These are phyloP conservation scores for Fragilariopsis cylindrus DNA, from an alignment of 108 stramenopile genomes.

Conservation along the genomic window DNA sequence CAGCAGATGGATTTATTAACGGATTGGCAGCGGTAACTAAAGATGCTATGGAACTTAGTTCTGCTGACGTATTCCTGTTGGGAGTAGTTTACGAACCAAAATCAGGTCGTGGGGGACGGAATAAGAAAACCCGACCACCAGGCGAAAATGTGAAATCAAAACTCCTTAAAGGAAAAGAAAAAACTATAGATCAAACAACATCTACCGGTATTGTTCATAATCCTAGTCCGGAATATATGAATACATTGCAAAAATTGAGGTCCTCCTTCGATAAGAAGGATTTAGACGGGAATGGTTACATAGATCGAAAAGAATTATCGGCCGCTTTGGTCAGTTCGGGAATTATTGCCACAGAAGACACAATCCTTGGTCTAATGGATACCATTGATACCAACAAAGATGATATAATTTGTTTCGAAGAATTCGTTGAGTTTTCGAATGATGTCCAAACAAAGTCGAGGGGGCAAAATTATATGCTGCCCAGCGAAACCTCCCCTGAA, in stretches of 20 bases:
- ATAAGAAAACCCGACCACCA: slow-evolving; percentile 18
- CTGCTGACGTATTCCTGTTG: slow-evolving; percentile 85
- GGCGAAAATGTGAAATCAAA: slow-evolving; percentile 26
- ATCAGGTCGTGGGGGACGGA: slow-evolving; percentile 38
- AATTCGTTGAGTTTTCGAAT: slow-evolving; percentile 70
- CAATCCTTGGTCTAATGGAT: slow-evolving; percentile 38
- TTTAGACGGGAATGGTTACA: slow-evolving; percentile 64
- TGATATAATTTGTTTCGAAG: slow-evolving; percentile 77
- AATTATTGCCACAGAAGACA: slow-evolving; percentile 55
- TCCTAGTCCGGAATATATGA: neutral
- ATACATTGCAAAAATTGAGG: slow-evolving; percentile 52
- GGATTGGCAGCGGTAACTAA: slow-evolving; percentile 92
- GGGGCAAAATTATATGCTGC: slow-evolving; percentile 14
- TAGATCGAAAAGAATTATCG: slow-evolving; percentile 67
- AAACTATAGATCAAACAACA: neutral
- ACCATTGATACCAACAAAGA: slow-evolving; percentile 74
- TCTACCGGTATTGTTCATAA: neutral
- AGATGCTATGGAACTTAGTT: slow-evolving; percentile 89
- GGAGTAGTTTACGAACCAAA: slow-evolving; percentile 86
- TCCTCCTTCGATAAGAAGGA: slow-evolving; percentile 81
- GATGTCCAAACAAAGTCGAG: slow-evolving; percentile 38
- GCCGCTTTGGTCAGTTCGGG: slow-evolving; percentile 57
- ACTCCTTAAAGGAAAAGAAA: slow-evolving; percentile 13
- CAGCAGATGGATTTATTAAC: slow-evolving; percentile 89
- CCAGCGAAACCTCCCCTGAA: neutral